A percentile compares a stretch with the other conserved stretches of the same genome.
phyloP scores from a whole-genome alignment of 176 grass and related monocot species.

The Bromus sterilis region DNA sequence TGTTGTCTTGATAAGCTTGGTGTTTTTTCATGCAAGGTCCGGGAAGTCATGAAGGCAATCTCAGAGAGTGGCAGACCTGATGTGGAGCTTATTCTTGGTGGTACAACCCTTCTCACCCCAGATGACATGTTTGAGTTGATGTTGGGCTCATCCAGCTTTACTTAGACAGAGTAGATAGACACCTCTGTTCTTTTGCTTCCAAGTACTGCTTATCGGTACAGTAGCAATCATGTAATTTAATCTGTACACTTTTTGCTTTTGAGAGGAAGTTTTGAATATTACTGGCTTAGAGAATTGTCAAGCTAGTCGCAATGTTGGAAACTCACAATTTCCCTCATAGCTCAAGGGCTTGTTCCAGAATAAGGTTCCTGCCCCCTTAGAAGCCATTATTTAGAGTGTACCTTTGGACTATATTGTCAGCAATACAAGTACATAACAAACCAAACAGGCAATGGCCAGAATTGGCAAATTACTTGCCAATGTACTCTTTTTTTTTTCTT shows the following conservation, averaged over 20 bases:
- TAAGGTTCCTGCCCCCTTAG: neutral
- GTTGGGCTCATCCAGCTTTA: slow-evolving; percentile 42
- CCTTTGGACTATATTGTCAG: neutral
- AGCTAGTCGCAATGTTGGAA: neutral
- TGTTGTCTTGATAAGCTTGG: neutral
- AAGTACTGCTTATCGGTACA: neutral
- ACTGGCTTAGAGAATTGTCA: neutral
- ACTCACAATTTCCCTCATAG: neutral
- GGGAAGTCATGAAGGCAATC: slow-evolving; percentile 87
- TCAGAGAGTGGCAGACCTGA: slow-evolving; percentile 62
- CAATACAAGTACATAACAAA: neutral
- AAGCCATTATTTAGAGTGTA: neutral
- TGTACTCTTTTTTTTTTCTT: neutral
- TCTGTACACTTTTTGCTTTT: neutral
- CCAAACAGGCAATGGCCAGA: neutral
- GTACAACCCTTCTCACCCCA: slow-evolving; percentile 77
- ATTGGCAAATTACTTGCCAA: neutral
- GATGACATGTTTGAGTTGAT: slow-evolving; percentile 91
- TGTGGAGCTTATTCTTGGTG: slow-evolving; percentile 82
- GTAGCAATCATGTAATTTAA: slow-evolving; percentile 13
- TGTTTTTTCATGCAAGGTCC: slow-evolving; percentile 46
- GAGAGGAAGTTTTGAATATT: neutral
- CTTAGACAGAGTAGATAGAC: too few relatives aligned
- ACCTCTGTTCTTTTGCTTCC: neutral
- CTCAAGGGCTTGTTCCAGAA: neutral